These are phyloP conservation scores for Globisporangium lucens DNA, from an alignment of 352 stramenopile genomes.

Conservation along the genomic window DNA sequence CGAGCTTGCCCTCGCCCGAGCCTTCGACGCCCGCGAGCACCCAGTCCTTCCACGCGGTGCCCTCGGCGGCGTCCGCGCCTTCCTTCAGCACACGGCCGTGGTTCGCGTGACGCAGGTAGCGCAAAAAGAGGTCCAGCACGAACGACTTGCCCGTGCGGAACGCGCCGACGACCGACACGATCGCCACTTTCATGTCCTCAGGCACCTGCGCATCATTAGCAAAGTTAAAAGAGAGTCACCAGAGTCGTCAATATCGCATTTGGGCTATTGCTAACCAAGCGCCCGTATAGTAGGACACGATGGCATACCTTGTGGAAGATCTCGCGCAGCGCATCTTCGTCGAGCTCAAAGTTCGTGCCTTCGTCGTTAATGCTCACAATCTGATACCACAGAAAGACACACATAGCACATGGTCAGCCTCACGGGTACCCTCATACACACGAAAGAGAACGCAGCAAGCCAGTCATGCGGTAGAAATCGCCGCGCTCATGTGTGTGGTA, in stretches of 20 bases:
- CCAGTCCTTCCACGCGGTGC: slow-evolving; percentile 58
- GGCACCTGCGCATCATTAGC: slow-evolving; percentile 38
- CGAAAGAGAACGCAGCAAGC: too few relatives aligned
- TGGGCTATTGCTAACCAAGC: background rate
- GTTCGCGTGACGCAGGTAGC: slow-evolving; percentile 90
- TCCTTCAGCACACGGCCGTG: slow-evolving; percentile 48
- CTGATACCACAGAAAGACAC: slow-evolving; percentile 17
- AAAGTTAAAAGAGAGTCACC: background rate
- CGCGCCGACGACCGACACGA: slow-evolving; percentile 97
- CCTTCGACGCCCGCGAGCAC: slow-evolving; percentile 56
- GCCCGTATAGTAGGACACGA: background rate
- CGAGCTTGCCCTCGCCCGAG: slow-evolving; percentile 51
- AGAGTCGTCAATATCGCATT: background rate
- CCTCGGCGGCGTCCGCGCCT: slow-evolving; percentile 39
- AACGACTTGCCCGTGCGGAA: slow-evolving; percentile 99
- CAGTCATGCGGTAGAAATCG: too few relatives aligned
- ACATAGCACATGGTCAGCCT: background rate
- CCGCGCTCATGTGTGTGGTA: too few relatives aligned
- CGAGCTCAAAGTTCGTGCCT: slow-evolving; percentile 82
- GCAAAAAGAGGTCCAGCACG: slow-evolving; percentile 96
- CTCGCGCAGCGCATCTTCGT: slow-evolving; percentile 59
- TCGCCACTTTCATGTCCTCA: slow-evolving; percentile 95
- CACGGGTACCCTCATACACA: background rate
- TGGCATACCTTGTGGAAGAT: slow-evolving; percentile 62
- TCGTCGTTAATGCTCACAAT: slow-evolving; percentile 89